A percentile compares a stretch with the other conserved stretches of the same genome.
Evolutionary conservation across 2,329 filamentous ascomycete species (phyloP).

Genomic region (Ophiostoma triangulosporum): DNA sequence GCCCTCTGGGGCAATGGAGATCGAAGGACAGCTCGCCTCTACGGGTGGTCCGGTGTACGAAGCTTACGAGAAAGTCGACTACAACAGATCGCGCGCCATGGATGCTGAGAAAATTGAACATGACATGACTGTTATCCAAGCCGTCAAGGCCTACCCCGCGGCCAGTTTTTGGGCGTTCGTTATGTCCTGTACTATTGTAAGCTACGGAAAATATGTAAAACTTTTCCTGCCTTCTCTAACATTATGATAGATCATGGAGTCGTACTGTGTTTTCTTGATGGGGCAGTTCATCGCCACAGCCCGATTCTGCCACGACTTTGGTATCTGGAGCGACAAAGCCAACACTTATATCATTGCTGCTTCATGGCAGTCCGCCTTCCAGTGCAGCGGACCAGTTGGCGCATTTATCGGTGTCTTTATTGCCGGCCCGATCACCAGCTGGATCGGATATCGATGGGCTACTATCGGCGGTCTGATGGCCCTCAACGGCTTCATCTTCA

Average conservation of each 20-base stretch:
- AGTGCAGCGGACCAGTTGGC: conserved; percentile 40
- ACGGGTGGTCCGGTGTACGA: neutral
- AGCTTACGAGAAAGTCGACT: neutral
- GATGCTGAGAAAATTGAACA: conserved; percentile 36
- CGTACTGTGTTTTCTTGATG: conserved; percentile 49
- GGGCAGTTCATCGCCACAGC: conserved; percentile 42
- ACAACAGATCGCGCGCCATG: conserved; percentile 31
- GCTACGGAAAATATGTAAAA: conserved; percentile 15
- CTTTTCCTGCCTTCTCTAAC: neutral
- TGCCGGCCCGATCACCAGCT: conserved; percentile 45
- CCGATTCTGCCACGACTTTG: conserved; percentile 32
- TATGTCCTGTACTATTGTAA: conserved; percentile 28
- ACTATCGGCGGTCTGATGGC: conserved; percentile 41
- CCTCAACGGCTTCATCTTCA: conserved; percentile 45
- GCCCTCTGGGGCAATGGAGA: neutral
- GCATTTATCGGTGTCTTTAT: conserved; percentile 46
- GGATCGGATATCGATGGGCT: conserved; percentile 45
- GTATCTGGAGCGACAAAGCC: conserved; percentile 22
- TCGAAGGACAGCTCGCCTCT: neutral
- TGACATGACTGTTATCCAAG: conserved; percentile 23
- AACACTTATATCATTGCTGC: conserved; percentile 29
- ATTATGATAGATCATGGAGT: conserved; percentile 38
- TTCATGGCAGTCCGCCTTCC: conserved; percentile 45
- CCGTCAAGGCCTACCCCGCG: conserved; percentile 22
- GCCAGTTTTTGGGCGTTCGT: conserved; percentile 26